These are phyloP conservation scores for Coemansia nantahalensis DNA, from an alignment of 192 early-diverging fungal species.

Conservation along the genomic window DNA sequence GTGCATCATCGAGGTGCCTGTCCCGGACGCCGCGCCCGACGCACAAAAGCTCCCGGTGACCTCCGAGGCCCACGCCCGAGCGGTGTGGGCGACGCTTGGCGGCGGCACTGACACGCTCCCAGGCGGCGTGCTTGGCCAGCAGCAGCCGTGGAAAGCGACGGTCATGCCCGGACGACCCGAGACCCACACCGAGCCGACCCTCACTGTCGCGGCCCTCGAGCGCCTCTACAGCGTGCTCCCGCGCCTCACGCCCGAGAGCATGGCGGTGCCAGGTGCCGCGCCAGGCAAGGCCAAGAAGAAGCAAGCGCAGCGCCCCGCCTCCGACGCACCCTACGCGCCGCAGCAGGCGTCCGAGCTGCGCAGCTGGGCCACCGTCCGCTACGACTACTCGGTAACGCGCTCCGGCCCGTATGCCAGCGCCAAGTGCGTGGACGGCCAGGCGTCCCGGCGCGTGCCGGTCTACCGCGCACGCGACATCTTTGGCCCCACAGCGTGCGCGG, in stretches of 20 bases:
- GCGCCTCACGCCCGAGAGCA: constrained; percentile 3
- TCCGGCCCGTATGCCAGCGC: constrained; percentile 4
- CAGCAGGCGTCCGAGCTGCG: neutral
- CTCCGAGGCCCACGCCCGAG: constrained; percentile 21
- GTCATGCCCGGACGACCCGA: constrained; percentile 23
- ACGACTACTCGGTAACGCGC: constrained; percentile 9
- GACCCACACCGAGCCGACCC: constrained; percentile 14
- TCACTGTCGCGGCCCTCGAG: constrained; percentile 16
- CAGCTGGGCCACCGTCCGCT: neutral
- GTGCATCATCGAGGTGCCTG: constrained; percentile 25
- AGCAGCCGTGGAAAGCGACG: constrained; percentile 12
- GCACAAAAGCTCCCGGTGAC: constrained; percentile 5
- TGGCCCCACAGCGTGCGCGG: constrained; percentile 5
- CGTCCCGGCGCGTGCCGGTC: constrained; percentile 22
- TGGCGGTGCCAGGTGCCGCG: neutral
- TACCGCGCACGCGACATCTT: constrained; percentile 22
- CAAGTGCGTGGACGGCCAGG: neutral
- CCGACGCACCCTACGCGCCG: too few relatives aligned
- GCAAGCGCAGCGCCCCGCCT: too few relatives aligned
- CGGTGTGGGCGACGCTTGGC: constrained; percentile 18
- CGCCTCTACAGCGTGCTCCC: constrained; percentile 17
- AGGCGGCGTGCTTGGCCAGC: constrained; percentile 12
- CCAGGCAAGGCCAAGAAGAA: neutral
- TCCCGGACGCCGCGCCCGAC: neutral
- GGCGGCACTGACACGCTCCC: too few relatives aligned